Evolutionary conservation across 257 asterid genomes (phyloP).

Genomic region (Penstemon barbatus): DNA sequence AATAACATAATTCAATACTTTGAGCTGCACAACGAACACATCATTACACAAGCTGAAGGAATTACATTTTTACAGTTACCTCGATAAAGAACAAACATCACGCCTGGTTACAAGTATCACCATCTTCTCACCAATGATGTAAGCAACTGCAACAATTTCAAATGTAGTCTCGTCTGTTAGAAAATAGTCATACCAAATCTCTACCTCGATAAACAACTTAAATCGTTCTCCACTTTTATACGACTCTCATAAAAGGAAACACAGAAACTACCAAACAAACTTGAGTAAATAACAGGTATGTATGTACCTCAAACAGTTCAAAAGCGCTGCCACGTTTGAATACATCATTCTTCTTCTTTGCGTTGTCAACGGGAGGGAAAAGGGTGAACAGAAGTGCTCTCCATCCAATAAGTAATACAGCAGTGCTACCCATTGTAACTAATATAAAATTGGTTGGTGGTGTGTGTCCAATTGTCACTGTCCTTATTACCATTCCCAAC

Average conservation of each 20-base stretch:
- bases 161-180: slow-evolving; percentile 18
- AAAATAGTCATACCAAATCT: not conserved
- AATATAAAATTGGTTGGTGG: slow-evolving; percentile 69
- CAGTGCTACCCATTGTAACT: slow-evolving; percentile 94
- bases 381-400: slow-evolving; percentile 59
- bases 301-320: slow-evolving; percentile 75
- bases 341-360: slow-evolving; percentile 49
- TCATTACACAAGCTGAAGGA: slow-evolving; percentile 4
- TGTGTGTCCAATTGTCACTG: slow-evolving; percentile 56
- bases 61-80: slow-evolving; percentile 32
- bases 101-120: slow-evolving; percentile 37
- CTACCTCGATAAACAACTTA: no score
- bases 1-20: not conserved
- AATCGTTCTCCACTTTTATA: no score
- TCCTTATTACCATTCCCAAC: slow-evolving; percentile 76
- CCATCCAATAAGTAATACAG: slow-evolving; percentile 79
- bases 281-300: not conserved
- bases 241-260: not conserved
- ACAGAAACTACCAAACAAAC: not conserved
- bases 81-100: slow-evolving; percentile 21
- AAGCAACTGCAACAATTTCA: slow-evolving; percentile 63
- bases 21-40: no score
- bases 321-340: slow-evolving; percentile 82
- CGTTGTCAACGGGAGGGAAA: slow-evolving; percentile 43
- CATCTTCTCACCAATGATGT: slow-evolving; percentile 88